A percentile compares a stretch with the other conserved stretches of the same genome.
phyloP scores from a whole-genome alignment of 345 rosid genomes.

The Eucalyptus brandiana region DNA sequence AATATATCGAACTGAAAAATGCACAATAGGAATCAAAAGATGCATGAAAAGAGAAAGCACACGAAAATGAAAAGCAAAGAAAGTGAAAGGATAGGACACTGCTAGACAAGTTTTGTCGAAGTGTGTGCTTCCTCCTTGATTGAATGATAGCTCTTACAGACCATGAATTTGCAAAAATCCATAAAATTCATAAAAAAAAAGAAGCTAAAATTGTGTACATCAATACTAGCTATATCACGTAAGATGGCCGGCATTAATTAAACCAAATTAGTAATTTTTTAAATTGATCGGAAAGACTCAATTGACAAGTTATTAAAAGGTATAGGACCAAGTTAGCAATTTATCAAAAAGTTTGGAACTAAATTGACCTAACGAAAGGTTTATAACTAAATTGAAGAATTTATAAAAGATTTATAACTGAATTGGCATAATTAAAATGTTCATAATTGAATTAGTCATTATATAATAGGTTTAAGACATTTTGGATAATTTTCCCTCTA shows the following conservation, averaged over 20 bases:
- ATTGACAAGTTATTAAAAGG: neutral
- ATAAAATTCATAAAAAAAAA: too few species aligned
- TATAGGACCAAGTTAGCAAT: too few species aligned
- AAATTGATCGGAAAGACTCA: too few species aligned
- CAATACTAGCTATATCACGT: rapidly evolving
- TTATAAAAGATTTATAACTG: too few species aligned
- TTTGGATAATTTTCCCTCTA: neutral
- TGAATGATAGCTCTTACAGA: neutral
- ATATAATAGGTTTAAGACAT: too few species aligned
- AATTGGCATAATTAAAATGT: too few species aligned
- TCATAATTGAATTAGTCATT: too few species aligned
- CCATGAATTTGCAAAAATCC: neutral
- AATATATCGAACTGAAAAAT: neutral
- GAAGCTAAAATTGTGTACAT: too few species aligned
- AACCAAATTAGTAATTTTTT: too few species aligned
- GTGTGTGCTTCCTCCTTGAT: neutral
- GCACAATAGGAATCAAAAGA: neutral
- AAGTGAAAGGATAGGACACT: neutral
- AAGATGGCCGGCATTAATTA: too few species aligned
- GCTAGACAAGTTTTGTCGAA: neutral
- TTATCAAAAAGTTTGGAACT: too few species aligned
- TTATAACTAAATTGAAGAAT: too few species aligned
- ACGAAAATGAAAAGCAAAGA: neutral
- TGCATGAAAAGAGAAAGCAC: neutral
- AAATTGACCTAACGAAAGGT: neutral